Base-by-base conservation (phyloP, 228 moss, liverwort and hornwort genomes). In the Sphagnum magellanicum region DNA sequence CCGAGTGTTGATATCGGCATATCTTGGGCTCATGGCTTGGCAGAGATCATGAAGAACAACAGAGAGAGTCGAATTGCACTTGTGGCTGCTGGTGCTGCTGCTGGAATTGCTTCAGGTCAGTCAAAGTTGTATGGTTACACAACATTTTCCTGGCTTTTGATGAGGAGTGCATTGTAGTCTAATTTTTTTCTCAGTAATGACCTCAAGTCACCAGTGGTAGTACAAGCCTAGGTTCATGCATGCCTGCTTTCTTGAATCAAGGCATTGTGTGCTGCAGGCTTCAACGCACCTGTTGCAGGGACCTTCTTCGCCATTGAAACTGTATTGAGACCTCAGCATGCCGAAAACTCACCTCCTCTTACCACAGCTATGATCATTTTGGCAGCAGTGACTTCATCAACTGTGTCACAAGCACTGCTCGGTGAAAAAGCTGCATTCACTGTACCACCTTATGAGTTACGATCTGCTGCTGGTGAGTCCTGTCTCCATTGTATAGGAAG, bases 1-100 rank as follows among this genome's bases (percentile, higher is more conserved):
- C 98, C 98, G 52, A 91, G 93, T 77, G 98, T 98, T 61, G 98
- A 98, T 52, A 98, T 98, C 65, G 98, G 98, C 50, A 93, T 93
- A 79, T 88, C 93, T 48, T 98, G 93, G 98, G 98, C 90, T 67
- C 91, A 98, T 74, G 92, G 93, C 6, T 91, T 83, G 64, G 88
- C 98, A 49, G 89, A 90, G 63, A 76, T 98, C 47, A 92, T 92
- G 98, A 92, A 92, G 70, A 93, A 93, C 70, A 98, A 86, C 63
- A 82, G 83, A 81, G 98, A 98, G 77, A 84, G 98, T 62, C 79
- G 98, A 63, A 93, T 98, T 79, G 97, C 93, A 7, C 85, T 98
- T 69, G 93, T 91, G 46, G 93, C 91, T 48, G 93, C 93, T 70
- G 93, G 97, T 78, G 91, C 97, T 77, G 97, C 97, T 50, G 93